Percentiles rank a stretch among this genome's conserved stretches.
Evolutionary conservation across 2,329 filamentous ascomycete genomes (phyloP).

Genomic region (Didymosphaeria variabile): DNA sequence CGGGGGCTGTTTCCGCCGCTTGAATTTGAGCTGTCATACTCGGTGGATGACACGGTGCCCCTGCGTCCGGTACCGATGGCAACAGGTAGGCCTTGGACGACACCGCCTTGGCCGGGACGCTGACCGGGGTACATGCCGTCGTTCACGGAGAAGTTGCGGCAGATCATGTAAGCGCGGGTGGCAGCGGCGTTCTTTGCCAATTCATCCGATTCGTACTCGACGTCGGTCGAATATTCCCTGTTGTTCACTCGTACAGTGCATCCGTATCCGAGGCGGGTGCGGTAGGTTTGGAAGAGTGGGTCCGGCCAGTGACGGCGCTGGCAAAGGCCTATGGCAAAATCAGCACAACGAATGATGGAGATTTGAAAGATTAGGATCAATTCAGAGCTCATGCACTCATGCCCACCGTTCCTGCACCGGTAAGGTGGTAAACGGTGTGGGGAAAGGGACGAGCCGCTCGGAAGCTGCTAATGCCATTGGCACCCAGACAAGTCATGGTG

Average conservation of each 20-base stretch:
- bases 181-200: conserved; percentile 93
- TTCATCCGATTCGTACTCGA: conserved; percentile 80
- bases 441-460: conserved; percentile 15
- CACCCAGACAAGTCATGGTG: conserved; percentile 17
- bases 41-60: conserved; percentile 57
- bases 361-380: background rate
- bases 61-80: conserved; percentile 69
- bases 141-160: conserved; percentile 96
- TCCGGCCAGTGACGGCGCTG: conserved; percentile 93
- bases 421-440: conserved; percentile 26
- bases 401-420: conserved; percentile 14
- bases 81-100: conserved; percentile 69
- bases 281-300: conserved; percentile 86
- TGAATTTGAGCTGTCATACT: conserved; percentile 60
- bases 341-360: conserved; percentile 7
- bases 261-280: conserved; percentile 77
- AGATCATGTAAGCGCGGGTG: conserved; percentile 96
- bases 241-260: conserved; percentile 96
- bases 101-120: conserved; percentile 61
- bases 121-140: conserved; percentile 81
- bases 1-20: conserved; percentile 66
- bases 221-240: conserved; percentile 92
- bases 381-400: conserved; percentile 1
- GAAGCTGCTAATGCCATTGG: conserved; percentile 23
- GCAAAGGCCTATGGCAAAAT: conserved; percentile 76